Evolutionary conservation across 2,329 filamentous ascomycete genomes (phyloP), one percentile per base, ranked within the genome.

Genomic region (Neodidymelliopsis sp.): DNA sequence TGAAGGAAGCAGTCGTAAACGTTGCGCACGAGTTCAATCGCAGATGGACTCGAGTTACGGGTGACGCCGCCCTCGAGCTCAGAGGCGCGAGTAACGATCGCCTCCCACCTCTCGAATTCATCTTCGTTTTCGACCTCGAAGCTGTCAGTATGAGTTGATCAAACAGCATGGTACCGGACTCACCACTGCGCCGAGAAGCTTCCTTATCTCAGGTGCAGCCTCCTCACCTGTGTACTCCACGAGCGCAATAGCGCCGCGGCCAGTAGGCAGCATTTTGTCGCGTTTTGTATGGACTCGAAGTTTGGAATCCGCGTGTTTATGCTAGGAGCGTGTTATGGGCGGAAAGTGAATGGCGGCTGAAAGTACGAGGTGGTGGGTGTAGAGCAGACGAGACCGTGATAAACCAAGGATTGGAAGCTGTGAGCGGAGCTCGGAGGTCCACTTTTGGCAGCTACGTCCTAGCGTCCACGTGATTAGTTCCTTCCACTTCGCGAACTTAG

Each of bases 101-200:
- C 93, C 75, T 97, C 93, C 94, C 94, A 99, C 53, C 84, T 83
- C 64, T 97, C 93, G 67, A 96, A 97, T 69, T 90, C 92, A 73
- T 99, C 94, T 10, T 90, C 83, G 60, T 96, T 90, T 49, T 82
- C 81, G 41, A 78, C 61, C 84, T 87, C 61, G 27, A 56, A 4
- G 18, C 4, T 22, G 42, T 69, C 42, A 69, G 63, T 36, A 25
- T 13, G 30, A 29, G 31, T 19, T 37, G 1, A 9, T 12, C 10
- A 4, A 20, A 8, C 10, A n/a, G 31, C 11, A 4, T 13, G 13
- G 24, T 36, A 12, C 13, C 49, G 20, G 37, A 79, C 87, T 66
- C 81, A 96, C 91, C 66, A 95, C 84, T 67, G 92, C 89, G 43
- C 79, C 77, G 60, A 89, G 85, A 54, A 93, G 82, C 75, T 89